Evolutionary conservation across 768 basidiomycete species (phyloP).

Genomic region (Termitomyces sp.): DNA sequence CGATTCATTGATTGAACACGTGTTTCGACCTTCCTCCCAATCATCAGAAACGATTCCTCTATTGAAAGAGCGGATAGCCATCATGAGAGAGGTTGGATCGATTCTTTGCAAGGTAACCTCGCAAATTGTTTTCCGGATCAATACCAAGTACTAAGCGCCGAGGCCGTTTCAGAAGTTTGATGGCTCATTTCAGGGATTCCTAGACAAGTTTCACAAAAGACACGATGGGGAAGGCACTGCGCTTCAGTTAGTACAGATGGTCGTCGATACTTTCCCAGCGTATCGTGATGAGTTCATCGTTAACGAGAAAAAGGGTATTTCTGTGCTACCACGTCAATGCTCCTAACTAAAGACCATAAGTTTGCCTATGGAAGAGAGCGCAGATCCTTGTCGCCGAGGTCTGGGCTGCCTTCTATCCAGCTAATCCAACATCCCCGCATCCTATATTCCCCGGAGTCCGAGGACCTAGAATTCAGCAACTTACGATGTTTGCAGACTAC

Average conservation of each 20-base stretch:
- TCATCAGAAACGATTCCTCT: slow-evolving; percentile 66
- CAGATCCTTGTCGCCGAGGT: slow-evolving; percentile 90
- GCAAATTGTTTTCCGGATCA: neutral
- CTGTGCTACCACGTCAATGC: neutral
- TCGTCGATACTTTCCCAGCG: slow-evolving; percentile 64
- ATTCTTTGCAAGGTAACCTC: slow-evolving; percentile 60
- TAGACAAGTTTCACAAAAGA: slow-evolving; percentile 52
- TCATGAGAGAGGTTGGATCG: slow-evolving; percentile 75
- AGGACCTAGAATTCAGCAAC: slow-evolving; percentile 57
- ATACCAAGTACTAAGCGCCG: neutral
- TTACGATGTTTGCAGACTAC: slow-evolving; percentile 96
- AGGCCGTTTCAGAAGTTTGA: slow-evolving; percentile 45
- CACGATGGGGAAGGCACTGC: slow-evolving; percentile 56
- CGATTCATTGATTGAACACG: slow-evolving; percentile 57
- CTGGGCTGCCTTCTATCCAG: slow-evolving; percentile 88
- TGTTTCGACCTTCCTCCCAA: slow-evolving; percentile 58
- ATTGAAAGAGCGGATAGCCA: slow-evolving; percentile 58
- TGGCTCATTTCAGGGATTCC: slow-evolving; percentile 66
- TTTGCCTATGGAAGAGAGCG: slow-evolving; percentile 84
- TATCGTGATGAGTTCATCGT: slow-evolving; percentile 67
- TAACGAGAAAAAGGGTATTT: slow-evolving; percentile 54
- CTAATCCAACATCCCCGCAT: slow-evolving; percentile 38
- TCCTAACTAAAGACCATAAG: slow-evolving; percentile 26
- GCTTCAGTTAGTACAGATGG: slow-evolving; percentile 66
- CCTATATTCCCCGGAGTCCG: slow-evolving; percentile 62